phyloP scores from a whole-genome alignment of 2,329 filamentous ascomycete genomes.

The Pseudonectria buxi region DNA sequence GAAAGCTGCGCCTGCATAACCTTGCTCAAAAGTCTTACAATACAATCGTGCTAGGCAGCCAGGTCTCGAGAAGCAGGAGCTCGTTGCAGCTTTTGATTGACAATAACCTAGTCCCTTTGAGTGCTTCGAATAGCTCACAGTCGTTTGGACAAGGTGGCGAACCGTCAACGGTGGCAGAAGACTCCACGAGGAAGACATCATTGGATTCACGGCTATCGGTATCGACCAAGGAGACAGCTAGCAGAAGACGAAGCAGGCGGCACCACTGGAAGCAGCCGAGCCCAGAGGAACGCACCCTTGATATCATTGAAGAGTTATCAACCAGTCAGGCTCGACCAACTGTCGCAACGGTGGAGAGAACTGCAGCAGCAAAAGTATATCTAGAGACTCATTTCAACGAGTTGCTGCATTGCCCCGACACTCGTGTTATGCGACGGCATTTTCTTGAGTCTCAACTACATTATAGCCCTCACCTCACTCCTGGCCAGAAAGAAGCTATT shows the following conservation, averaged over 20 bases:
- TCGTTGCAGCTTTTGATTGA: conserved; percentile 20
- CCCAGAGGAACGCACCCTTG: conserved; percentile 27
- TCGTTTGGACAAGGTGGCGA: conserved; percentile 23
- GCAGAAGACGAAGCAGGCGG: conserved; percentile 22
- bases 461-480: conserved; percentile 42
- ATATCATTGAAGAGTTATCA: conserved; percentile 29
- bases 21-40: conserved; percentile 19
- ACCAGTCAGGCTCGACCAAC: conserved; percentile 25
- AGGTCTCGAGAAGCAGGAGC: conserved; percentile 13
- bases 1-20: conserved; percentile 20
- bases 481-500: conserved; percentile 46
- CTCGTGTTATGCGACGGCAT: conserved; percentile 25
- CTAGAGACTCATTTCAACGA: conserved; percentile 79
- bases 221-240: conserved; percentile 14
- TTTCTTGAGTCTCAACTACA: conserved; percentile 47
- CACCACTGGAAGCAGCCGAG: conserved; percentile 31
- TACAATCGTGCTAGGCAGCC: conserved; percentile 22
- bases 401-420: conserved; percentile 45
- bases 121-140: conserved; percentile 15
- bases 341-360: conserved; percentile 63
- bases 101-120: conserved; percentile 11
- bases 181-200: conserved; percentile 28
- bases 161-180: conserved; percentile 16
- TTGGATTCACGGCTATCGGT: conserved; percentile 25
- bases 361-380: conserved; percentile 75